Conservation (phyloP, 1,284 basidiomycete species). For the Sporisorium exsertum region DNA sequence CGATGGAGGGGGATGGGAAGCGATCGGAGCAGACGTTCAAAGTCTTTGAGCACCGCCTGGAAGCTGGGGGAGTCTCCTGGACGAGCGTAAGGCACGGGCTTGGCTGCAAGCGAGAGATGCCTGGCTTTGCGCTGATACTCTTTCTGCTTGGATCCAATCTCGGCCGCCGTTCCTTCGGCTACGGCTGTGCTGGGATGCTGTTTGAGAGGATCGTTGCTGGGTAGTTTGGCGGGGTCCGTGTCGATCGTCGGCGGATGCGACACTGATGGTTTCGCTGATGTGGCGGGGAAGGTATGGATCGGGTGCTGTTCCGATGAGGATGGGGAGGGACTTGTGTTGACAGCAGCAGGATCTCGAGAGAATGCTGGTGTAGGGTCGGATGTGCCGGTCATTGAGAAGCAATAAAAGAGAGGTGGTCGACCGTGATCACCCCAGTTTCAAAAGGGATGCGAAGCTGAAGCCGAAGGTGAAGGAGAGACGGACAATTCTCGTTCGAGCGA, state of each 20-base stretch:
- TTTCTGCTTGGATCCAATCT: constrained; percentile 35
- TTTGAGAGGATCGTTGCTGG: constrained; percentile 36
- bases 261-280: background rate
- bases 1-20: constrained; percentile 62
- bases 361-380: constrained; percentile 25
- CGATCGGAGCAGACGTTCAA: constrained; percentile 54
- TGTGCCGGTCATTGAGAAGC: constrained; percentile 35
- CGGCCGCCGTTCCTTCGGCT: constrained; percentile 37
- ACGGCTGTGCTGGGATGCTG: constrained; percentile 31
- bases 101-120: constrained; percentile 36
- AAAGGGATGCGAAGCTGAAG: background rate
- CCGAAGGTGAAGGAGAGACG: background rate
- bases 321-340: background rate
- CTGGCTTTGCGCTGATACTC: constrained; percentile 46
- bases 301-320: constrained; percentile 13
- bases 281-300: background rate
- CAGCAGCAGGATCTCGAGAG: constrained; percentile 32
- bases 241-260: constrained; percentile 23
- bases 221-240: constrained; percentile 26
- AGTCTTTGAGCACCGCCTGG: constrained; percentile 49
- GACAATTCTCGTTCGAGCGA: background rate
- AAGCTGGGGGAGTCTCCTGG: constrained; percentile 45
- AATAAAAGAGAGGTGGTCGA: background rate
- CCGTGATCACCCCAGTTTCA: background rate
- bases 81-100: constrained; percentile 35